Evolutionary conservation across 176 grass and related monocot genomes (phyloP), one percentile per base, ranked within the genome.

Genomic region (Zoysia japonica): DNA sequence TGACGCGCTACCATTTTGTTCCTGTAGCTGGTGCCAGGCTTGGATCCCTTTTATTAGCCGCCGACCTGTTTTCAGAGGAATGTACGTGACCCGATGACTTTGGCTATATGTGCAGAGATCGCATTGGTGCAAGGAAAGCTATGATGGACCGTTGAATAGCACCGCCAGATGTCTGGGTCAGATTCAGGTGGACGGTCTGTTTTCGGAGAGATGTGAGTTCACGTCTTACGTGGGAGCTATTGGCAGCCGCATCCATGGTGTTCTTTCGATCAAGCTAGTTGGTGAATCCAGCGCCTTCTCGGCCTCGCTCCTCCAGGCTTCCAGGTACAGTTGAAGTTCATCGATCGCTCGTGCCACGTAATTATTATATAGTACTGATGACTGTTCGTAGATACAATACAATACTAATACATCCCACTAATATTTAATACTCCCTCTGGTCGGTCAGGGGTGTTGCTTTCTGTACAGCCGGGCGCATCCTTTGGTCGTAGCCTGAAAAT

Each of bases 181-280:
- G 54, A 13, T 65, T 53, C 72, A 82, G 78, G 52, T 85, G 72
- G 44, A 73, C 73, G 2, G 83, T 82, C 83, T 20, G 45, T 72
- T 82, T 61, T 82, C 44, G 78, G 67, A 85, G 64, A 89, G 72
- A 72, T 65, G 75, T 67, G 5, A 12, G 77, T 75, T 81, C 36
- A 61, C 16, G 68, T 68, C 83, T 51, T 70, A 12, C 39, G 40
- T 36, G 63, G 51, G 76, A 78, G 56, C 8, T 7, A 36, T 2
- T 75, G 81, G 11, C 64, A 57, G 77, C 81, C 19, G 57, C 67
- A 19, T 61, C 60, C 14, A 42, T 67, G 75, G 51, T 56, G n/a
- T 67, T 66, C 52, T 17, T 55, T 56, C 53, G 2, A 6, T 56
- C 67, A 65, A 57, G 12, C 4, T 10, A 16, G 64, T 41, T 44